Evolutionary conservation across 2,329 filamentous ascomycete genomes (phyloP).

Genomic region (Calycina marina): DNA sequence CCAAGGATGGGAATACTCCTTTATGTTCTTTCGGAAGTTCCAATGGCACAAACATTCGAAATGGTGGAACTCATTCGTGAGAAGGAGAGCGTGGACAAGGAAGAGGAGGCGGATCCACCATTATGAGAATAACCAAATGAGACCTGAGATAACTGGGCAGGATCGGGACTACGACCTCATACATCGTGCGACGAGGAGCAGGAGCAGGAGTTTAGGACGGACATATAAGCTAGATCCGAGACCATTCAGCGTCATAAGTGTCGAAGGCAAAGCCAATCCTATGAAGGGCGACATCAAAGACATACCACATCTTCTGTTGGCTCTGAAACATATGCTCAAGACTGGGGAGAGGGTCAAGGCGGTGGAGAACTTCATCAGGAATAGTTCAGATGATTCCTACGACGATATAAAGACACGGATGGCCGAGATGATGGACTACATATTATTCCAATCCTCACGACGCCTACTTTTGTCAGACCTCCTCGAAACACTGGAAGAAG

Average conservation of each 20-base stretch:
- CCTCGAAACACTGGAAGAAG: slow-evolving; percentile 44
- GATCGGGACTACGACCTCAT: slow-evolving; percentile 72
- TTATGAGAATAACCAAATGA: slow-evolving; percentile 7
- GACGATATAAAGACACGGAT: slow-evolving; percentile 63
- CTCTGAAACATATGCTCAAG: slow-evolving; percentile 56
- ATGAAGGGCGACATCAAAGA: too few species aligned
- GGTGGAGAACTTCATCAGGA: slow-evolving; percentile 65
- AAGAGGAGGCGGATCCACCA: slow-evolving; percentile 43
- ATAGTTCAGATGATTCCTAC: slow-evolving; percentile 60
- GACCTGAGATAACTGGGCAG: slow-evolving; percentile 53
- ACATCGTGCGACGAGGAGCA: slow-evolving; percentile 34
- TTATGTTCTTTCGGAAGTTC: slow-evolving; percentile 61
- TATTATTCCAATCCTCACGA: slow-evolving; percentile 82
- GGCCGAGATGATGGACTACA: slow-evolving; percentile 70
- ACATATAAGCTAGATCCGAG: slow-evolving; percentile 9
- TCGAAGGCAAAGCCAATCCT: too few species aligned
- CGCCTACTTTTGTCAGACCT: slow-evolving; percentile 60
- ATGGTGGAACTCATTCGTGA: slow-evolving; percentile 97
- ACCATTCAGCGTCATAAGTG: slow-evolving; percentile 27
- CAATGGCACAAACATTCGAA: slow-evolving; percentile 74
- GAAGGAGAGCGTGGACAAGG: slow-evolving; percentile 75
- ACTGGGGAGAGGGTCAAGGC: slow-evolving; percentile 86
- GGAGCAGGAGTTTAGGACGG: slow-evolving; percentile 26
- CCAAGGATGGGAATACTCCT: slow-evolving; percentile 92
- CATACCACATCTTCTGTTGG: slow-evolving; percentile 46